Evolutionary conservation across 1,139 yeast genomes (phyloP).

Genomic region (Suhomyces terraborum): DNA sequence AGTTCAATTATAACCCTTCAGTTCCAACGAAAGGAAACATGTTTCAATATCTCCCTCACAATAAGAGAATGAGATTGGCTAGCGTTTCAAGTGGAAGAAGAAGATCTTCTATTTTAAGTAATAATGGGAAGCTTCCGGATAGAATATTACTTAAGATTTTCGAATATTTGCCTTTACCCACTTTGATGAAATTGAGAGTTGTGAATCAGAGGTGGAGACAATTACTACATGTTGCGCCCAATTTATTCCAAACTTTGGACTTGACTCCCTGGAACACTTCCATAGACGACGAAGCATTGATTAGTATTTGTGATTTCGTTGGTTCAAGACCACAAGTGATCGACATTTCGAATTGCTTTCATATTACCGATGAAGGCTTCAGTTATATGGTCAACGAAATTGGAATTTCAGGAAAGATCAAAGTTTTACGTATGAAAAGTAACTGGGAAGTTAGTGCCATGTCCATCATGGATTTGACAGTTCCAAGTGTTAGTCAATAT

Average conservation of each 20-base stretch:
- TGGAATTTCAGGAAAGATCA: conserved; percentile 63
- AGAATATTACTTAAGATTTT: conserved; percentile 54
- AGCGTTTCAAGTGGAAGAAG: conserved; percentile 43
- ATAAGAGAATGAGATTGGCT: conserved; percentile 51
- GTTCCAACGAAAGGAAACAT: conserved; percentile 11
- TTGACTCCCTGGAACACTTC: conserved; percentile 61
- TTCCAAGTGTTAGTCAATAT: conserved; percentile 61
- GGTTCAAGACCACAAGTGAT: conserved; percentile 65
- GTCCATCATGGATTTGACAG: conserved; percentile 78
- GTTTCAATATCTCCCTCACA: conserved; percentile 55
- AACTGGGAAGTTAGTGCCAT: conserved; percentile 79
- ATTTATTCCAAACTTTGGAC: conserved; percentile 52
- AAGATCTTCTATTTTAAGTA: conserved; percentile 56
- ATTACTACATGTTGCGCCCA: conserved; percentile 57
- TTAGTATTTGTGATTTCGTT: conserved; percentile 65
- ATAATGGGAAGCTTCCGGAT: conserved; percentile 60
- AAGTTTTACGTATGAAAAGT: conserved; percentile 59
- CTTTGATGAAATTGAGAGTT: conserved; percentile 56
- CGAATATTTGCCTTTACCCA: conserved; percentile 53
- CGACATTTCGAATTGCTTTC: conserved; percentile 72
- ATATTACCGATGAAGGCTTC: conserved; percentile 74
- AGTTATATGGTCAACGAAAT: conserved; percentile 68
- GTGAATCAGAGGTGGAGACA: conserved; percentile 71
- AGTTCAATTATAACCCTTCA: conserved; percentile 9
- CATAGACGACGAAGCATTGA: conserved; percentile 58